Evolutionary conservation across 2,329 filamentous ascomycete species (phyloP).

Genomic region (Chalaropsis ovoidea): DNA sequence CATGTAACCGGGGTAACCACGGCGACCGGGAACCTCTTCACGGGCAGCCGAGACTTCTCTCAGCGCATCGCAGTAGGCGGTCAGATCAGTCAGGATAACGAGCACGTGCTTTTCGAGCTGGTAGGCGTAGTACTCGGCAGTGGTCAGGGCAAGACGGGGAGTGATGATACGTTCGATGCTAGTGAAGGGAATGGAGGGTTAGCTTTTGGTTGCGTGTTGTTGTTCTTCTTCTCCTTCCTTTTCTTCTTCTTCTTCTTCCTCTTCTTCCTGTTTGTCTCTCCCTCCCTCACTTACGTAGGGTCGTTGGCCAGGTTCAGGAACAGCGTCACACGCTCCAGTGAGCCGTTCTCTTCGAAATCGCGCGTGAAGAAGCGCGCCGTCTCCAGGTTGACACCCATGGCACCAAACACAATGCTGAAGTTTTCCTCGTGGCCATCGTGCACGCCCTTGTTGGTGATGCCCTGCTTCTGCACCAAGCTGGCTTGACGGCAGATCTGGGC

Average conservation of each 20-base stretch:
- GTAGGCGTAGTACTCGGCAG: constrained; percentile 99
- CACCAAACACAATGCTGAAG: constrained; percentile 98
- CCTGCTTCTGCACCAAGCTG: constrained; percentile 69
- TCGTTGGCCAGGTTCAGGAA: constrained; percentile 99
- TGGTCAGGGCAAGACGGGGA: constrained; percentile 92
- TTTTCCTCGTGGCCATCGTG: constrained; percentile 98
- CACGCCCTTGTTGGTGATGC: constrained; percentile 78
- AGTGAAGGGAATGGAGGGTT: constrained; percentile 11
- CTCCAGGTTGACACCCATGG: constrained; percentile 99
- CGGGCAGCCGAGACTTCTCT: constrained; percentile 96
- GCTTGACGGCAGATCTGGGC: constrained; percentile 98
- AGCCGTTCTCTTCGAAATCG: constrained; percentile 98
- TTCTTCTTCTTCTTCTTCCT: neutral
- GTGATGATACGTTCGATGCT: constrained; percentile 99
- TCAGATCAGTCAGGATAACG: constrained; percentile 95
- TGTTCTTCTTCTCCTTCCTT: neutral
- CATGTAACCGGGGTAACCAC: constrained; percentile 99
- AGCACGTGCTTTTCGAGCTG: constrained; percentile 99
- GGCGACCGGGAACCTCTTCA: constrained; percentile 97
- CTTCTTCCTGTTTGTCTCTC: neutral
- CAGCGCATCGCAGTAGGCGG: constrained; percentile 95
- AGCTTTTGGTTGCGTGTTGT: neutral
- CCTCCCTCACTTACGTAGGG: constrained; percentile 62
- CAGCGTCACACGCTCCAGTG: constrained; percentile 89
- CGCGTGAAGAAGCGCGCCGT: constrained; percentile 96